phyloP scores from a whole-genome alignment of 202 grass and related monocot species.

The Zoysia matrella region DNA sequence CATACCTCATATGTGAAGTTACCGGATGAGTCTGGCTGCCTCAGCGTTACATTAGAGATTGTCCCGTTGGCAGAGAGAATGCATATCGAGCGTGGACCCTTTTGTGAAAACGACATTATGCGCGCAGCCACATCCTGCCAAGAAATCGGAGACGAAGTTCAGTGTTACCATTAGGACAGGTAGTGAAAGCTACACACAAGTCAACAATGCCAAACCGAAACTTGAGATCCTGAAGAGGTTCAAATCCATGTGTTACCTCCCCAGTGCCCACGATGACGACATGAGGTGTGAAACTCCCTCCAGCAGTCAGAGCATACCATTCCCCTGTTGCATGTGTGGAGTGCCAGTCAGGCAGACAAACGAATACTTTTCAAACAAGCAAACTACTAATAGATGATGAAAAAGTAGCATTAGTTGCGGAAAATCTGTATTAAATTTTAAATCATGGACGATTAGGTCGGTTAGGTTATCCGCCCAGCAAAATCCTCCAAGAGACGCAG shows the following conservation, averaged over 20 bases:
- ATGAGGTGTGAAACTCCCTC: conserved; percentile 86
- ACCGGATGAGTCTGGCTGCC: conserved; percentile 74
- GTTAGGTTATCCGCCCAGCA: conserved; percentile 12
- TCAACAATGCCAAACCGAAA: conserved; percentile 39
- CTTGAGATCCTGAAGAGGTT: background rate
- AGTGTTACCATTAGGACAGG: conserved; percentile 24
- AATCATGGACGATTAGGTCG: background rate
- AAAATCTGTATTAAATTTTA: background rate
- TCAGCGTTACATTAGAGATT: conserved; percentile 84
- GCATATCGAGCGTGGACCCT: conserved; percentile 84
- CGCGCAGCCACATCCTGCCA: conserved; percentile 79
- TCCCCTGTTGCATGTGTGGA: conserved; percentile 51
- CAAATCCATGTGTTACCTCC: conserved; percentile 62
- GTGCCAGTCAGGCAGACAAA: conserved; percentile 12
- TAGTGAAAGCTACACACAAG: background rate
- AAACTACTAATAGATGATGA: background rate
- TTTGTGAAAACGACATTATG: conserved; percentile 91
- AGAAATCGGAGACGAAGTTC: conserved; percentile 1
- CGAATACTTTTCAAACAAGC: conserved; percentile 4
- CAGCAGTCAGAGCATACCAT: conserved; percentile 68
- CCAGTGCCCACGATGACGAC: conserved; percentile 80
- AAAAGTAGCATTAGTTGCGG: background rate
- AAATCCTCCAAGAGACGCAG: background rate
- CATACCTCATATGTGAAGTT: conserved; percentile 90
- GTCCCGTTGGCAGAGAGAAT: conserved; percentile 93